These are phyloP conservation scores for Dioscorea cayenensis DNA, from an alignment of 116 monocot species.

Conservation along the genomic window DNA sequence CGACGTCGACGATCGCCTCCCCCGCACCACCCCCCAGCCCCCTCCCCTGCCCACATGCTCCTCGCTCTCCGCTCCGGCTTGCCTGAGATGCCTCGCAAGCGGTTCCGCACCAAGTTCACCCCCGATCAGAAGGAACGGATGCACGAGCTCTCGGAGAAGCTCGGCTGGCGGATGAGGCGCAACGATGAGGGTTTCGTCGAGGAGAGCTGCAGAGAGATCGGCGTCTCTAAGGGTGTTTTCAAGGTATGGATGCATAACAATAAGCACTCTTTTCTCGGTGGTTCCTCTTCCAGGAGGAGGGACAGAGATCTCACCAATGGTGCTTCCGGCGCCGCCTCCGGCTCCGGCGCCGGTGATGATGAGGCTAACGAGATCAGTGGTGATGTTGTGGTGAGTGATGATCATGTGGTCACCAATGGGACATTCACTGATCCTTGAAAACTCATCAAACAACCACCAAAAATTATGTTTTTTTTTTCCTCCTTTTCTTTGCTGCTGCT, in stretches of 20 bases:
- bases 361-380: neutral
- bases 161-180: constrained; percentile 81
- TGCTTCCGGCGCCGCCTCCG: neutral
- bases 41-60: constrained; percentile 8
- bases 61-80: neutral
- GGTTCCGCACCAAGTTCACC: constrained; percentile 76
- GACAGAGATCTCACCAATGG: neutral
- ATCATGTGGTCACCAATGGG: too few relatives aligned
- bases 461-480: too few relatives aligned
- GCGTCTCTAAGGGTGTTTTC: constrained; percentile 59
- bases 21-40: constrained; percentile 12
- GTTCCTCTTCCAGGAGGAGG: neutral
- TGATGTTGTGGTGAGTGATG: too few relatives aligned
- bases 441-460: too few relatives aligned
- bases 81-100: constrained; percentile 32
- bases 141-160: constrained; percentile 64
- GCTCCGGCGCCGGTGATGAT: neutral
- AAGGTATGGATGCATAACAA: constrained; percentile 99
- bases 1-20: constrained; percentile 32
- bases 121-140: constrained; percentile 77
- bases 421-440: too few relatives aligned
- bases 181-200: constrained; percentile 62
- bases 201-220: constrained; percentile 54
- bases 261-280: constrained; percentile 50
- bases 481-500: too few relatives aligned